Conservation (phyloP, 176 grass and related monocot genomes). For the Carex pumila region DNA sequence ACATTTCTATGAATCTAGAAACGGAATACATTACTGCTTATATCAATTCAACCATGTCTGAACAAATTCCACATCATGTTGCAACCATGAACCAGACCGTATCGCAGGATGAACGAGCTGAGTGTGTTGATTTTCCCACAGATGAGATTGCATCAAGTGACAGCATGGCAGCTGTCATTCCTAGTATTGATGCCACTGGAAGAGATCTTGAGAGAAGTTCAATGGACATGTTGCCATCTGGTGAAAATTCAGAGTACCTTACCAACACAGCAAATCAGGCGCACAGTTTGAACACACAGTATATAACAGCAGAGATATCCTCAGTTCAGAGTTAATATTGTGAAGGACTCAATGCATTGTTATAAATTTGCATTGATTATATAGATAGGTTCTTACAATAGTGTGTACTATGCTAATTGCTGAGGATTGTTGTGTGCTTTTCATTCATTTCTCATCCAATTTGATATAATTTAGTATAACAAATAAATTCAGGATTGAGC, state of each 20-base stretch:
- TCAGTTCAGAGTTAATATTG: background rate
- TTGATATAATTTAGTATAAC: background rate
- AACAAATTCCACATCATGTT: background rate
- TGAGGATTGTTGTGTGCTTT: background rate
- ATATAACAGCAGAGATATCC: background rate
- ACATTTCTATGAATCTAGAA: background rate
- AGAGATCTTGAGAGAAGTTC: background rate
- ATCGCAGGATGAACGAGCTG: background rate
- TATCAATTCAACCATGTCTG: background rate
- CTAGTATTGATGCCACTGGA: background rate
- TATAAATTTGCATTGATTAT: background rate
- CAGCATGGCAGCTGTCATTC: background rate
- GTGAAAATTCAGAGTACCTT: background rate
- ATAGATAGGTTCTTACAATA: background rate
- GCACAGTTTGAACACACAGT: background rate
- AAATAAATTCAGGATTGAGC: background rate
- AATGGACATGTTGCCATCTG: background rate
- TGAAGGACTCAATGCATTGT: background rate
- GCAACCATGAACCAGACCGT: background rate
- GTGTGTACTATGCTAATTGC: background rate
- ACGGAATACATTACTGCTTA: slow-evolving; percentile 1
- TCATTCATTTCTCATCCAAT: background rate
- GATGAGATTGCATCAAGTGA: background rate
- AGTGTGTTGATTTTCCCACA: background rate
- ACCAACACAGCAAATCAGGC: background rate